Evolutionary conservation across 2,329 filamentous ascomycete genomes (phyloP), one percentile per base, ranked within the genome.

Genomic region (Rosellinia necatrix): DNA sequence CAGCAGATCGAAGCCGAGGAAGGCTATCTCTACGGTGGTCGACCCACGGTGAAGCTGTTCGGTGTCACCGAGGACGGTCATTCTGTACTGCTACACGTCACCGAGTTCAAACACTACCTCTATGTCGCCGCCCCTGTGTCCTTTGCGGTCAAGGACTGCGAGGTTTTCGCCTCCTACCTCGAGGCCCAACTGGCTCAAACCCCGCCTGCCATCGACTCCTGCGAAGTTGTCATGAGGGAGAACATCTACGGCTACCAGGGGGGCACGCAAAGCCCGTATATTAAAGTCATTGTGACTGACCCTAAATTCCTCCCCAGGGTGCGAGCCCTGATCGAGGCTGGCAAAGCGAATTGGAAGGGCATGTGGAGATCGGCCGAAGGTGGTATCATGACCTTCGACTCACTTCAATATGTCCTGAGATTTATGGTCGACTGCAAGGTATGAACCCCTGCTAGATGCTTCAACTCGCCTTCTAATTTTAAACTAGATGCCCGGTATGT

Each of bases 391-490:
- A 97, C 94, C 0, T 99, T 93, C 67, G 94, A 99, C 77, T 97
- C 88, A 64, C 92, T 99, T 54, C 91, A 96, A 78, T 99, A 97
- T 70, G 85, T 97, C 22, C 75, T 97, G 63, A 84, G 94, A 48
- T 97, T 99, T 75, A 99, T 99, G 94, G 93, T 99, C 46, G 94
- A 99, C 73, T 96, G 90, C 64, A 89, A 92, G 72, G 87, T 90
- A 77, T 64, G 76, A 49, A 3, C 40, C 32, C 10, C 49, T 13
- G 6, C 13, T 7, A 24, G 6, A 42, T 32, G 2, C 24, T 15
- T 5, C 10, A 17, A 15, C 17, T n/a, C n/a, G 40, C 30, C 37
- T 54, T 54, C 62, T 70, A 42, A 68, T 44, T 53, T 22, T 21
- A 29, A 6, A 25, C 24, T 55, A 91, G 83, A 88, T 99, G 40